These are phyloP conservation scores for Suillus hirtellus DNA, from an alignment of 768 basidiomycete genomes.

Conservation along the genomic window DNA sequence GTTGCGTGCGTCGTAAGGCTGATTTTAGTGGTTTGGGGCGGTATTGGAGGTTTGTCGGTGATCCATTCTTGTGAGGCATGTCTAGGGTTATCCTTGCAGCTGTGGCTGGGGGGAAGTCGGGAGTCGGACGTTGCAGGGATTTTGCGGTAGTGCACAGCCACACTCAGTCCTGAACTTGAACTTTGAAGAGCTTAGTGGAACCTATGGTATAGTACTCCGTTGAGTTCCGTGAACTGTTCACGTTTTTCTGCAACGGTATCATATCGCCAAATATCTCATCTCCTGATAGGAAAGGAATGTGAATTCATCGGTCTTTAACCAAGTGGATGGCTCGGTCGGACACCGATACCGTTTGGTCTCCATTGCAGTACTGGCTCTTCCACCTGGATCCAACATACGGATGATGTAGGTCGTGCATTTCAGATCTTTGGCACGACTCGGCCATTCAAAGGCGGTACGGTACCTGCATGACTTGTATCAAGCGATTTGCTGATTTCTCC, in stretches of 20 bases:
- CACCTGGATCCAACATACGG: not conserved
- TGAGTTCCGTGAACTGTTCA: not conserved
- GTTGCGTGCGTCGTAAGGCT: slow-evolving; percentile 15
- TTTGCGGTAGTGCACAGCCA: not conserved
- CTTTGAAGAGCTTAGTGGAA: not conserved
- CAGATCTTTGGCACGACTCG: not conserved
- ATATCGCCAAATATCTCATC: not conserved
- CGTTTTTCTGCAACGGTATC: not conserved
- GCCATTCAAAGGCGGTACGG: not conserved
- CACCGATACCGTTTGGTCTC: too few species aligned
- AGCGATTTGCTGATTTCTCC: not conserved
- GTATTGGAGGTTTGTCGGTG: slow-evolving; percentile 8
- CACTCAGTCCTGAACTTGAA: not conserved
- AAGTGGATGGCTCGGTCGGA: not conserved
- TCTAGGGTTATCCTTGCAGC: not conserved
- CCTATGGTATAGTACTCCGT: not conserved
- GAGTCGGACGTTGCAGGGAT: not conserved
- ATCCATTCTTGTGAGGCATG: slow-evolving; percentile 18
- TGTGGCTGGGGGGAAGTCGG: not conserved
- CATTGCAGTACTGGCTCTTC: not conserved
- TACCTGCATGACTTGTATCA: not conserved
- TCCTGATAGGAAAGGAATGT: not conserved
- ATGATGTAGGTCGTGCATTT: not conserved
- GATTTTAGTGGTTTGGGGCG: slow-evolving; percentile 12
- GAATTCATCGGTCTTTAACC: not conserved